Evolutionary conservation across 1,284 basidiomycete species (phyloP), one percentile per base, ranked within the genome.

Genomic region (Trichosporon ovoides): DNA sequence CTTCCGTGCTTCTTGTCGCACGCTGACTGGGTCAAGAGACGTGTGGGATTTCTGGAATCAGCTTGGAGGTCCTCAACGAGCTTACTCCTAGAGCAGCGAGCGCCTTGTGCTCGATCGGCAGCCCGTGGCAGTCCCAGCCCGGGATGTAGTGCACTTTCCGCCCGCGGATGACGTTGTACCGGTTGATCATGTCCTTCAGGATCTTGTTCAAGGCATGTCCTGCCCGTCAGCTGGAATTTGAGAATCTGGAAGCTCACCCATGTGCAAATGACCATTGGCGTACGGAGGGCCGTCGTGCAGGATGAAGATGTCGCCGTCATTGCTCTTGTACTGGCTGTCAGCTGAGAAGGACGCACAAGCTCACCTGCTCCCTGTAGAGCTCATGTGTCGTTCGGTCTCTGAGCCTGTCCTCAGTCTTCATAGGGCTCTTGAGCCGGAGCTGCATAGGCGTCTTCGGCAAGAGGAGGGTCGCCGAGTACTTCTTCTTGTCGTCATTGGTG

Each of bases 51-150:
- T 71, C 68, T 75, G 58, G 12, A 1, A 19, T 35, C 19, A 52
- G 16, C 52, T 28, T 33, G 12, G 9, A 5, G 35, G 37, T 9
- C 12, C 1, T 0, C 2, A 2, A 3, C 3, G 13, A 59, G 73
- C 83, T 59, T 70, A 87, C 89, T 58, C 83, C 83, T n/a, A 90
- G 80, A 50, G 85, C 83, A 62, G 87, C 81, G 33, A 97, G 78
- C 0, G 92, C 89, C 72, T 95, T 96, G 68, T 91, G 89, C 75
- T 96, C 93, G 63, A 99, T 97, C 0, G 96, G 96, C 16, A 98
- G 83, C 2, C 96, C 96, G 70, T 98, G 96, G 70, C 95, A 98
- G 72, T 99, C 96, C 92, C 93, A 99, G 5, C 96, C 96, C 28
- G 96, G 95, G 38, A 89, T 78, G 76, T 93, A 98, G 69, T 94